Evolutionary conservation across 2,329 filamentous ascomycete genomes (phyloP), one percentile per base, ranked within the genome.

Genomic region (Sporothrix mexicana): DNA sequence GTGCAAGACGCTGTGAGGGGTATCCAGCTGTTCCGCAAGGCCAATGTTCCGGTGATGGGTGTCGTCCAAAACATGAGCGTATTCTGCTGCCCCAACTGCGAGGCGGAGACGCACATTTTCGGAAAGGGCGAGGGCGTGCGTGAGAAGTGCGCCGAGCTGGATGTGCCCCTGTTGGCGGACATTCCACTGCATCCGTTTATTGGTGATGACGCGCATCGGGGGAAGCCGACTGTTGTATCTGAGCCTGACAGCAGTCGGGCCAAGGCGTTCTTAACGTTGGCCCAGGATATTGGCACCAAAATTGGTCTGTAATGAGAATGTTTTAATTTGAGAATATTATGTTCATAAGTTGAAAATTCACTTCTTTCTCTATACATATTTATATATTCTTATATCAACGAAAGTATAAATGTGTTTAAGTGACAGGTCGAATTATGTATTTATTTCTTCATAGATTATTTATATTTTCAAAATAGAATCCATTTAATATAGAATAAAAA

Each of bases 51-150:
- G 68, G 87, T 96, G 47, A 84, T 98, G 1, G 96, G 96, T 1
- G 89, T 98, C 82, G 91, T 99, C 20, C 92, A 96, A 80, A 97
- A 97, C 79, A 97, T 97, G 94, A 91, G 91, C 8, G 86, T 94
- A 51, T 97, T 97, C 79, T 88, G 86, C 3, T 97, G 94, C 77
- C 93, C 93, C 0, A 88, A 91, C 76, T 98, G 95, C 78, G 86
- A 89, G 6, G 86, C 89, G n/a, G 86, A 91, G 76, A 93, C 91
- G 3, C 90, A 89, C 74, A 90, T 97, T 25, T 96, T 97, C 79
- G 92, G 93, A 1, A 87, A 88, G 0, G 85, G 86, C 51, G 87
- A 89, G 73, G 88, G 89, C 17, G 92, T 95, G 0, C 82, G 85
- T 51, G 85, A 84, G 41, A 88, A 95, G 77, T 97, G 95, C 78